These are phyloP conservation scores for Cladosporium phlei DNA, from an alignment of 2,329 filamentous ascomycete species.

Conservation along the genomic window DNA sequence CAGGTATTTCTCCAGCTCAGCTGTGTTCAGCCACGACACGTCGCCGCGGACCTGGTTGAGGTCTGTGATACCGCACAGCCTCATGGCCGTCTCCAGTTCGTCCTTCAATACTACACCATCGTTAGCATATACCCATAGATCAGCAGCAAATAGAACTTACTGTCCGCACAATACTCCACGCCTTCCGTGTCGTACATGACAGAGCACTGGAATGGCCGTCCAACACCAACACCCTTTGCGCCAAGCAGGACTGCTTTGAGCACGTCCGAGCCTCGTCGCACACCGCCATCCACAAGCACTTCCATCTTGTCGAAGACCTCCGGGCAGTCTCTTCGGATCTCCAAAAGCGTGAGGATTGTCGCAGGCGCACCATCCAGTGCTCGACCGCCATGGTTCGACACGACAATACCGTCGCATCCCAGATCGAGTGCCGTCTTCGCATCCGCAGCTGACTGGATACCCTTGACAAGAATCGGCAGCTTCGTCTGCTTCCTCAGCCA, in stretches of 20 bases:
- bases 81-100: constrained; percentile 63
- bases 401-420: constrained; percentile 44
- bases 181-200: constrained; percentile 56
- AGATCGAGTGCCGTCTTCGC: constrained; percentile 39
- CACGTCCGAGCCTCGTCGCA: constrained; percentile 60
- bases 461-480: constrained; percentile 50
- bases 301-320: constrained; percentile 58
- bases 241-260: constrained; percentile 63
- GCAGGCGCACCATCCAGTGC: constrained; percentile 48
- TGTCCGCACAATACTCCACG: constrained; percentile 48
- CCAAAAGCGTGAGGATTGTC: constrained; percentile 55
- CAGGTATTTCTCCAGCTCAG: constrained; percentile 50
- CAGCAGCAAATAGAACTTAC: constrained; percentile 38
- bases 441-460: constrained; percentile 40
- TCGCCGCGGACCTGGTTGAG: constrained; percentile 58
- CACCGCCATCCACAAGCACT: constrained; percentile 61
- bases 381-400: constrained; percentile 52
- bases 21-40: constrained; percentile 48
- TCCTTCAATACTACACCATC: constrained; percentile 42
- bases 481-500: constrained; percentile 43
- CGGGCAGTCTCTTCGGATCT: constrained; percentile 58
- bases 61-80: constrained; percentile 59
- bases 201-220: constrained; percentile 56
- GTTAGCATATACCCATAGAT: constrained; percentile 13
- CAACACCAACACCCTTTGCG: constrained; percentile 57